These are phyloP conservation scores for Boletus edulis DNA, from an alignment of 768 basidiomycete genomes.

Conservation along the genomic window DNA sequence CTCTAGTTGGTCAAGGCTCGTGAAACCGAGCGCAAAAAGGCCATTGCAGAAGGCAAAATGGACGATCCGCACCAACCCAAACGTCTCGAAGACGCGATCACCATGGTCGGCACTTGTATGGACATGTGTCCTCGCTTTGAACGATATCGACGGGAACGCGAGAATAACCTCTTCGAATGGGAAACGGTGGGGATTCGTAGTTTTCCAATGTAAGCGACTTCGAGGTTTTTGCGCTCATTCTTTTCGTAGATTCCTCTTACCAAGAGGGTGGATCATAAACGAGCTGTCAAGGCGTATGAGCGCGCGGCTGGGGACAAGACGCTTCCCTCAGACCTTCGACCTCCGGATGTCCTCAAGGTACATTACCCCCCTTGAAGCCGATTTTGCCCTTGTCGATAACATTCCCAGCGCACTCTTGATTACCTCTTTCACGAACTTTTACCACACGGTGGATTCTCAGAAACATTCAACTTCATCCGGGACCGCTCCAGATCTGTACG, in stretches of 20 bases:
- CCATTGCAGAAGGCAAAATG: conserved; percentile 84
- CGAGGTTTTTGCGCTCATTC: conserved; percentile 33
- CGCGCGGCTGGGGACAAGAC: conserved; percentile 92
- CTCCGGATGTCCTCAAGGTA: conserved; percentile 80
- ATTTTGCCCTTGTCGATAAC: not conserved
- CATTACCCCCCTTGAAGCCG: conserved; percentile 9
- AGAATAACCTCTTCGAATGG: conserved; percentile 83
- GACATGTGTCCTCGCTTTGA: conserved; percentile 97
- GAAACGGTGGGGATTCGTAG: conserved; percentile 61
- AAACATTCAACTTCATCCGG: conserved; percentile 80
- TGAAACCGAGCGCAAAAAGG: conserved; percentile 65
- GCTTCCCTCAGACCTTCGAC: conserved; percentile 88
- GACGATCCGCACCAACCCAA: conserved; percentile 80
- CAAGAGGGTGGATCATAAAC: conserved; percentile 80
- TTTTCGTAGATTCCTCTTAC: conserved; percentile 68
- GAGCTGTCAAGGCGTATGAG: conserved; percentile 94
- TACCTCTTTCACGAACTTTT: conserved; percentile 89
- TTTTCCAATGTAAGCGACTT: not conserved
- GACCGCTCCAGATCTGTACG: conserved; percentile 89
- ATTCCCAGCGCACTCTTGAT: conserved; percentile 72
- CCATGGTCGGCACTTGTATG: conserved; percentile 88
- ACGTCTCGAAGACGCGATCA: conserved; percentile 84
- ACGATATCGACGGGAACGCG: conserved; percentile 83
- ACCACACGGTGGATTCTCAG: conserved; percentile 61
- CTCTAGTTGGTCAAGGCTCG: conserved; percentile 68